These are phyloP conservation scores for Trichophyton mentagrophytes DNA, from an alignment of 2,329 filamentous ascomycete species.

Conservation along the genomic window DNA sequence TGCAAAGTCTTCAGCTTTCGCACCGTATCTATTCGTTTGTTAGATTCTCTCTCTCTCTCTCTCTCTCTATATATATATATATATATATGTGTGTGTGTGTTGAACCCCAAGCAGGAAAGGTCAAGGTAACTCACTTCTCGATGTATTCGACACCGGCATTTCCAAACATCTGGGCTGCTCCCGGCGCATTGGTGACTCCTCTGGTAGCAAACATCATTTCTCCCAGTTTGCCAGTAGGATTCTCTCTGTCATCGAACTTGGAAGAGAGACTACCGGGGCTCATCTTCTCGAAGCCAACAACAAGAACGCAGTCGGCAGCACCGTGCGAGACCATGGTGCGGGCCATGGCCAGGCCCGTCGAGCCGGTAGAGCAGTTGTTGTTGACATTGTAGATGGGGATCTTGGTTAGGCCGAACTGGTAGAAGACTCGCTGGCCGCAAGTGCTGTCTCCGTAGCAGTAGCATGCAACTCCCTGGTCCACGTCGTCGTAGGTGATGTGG, in stretches of 20 bases:
- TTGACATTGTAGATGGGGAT: conserved; percentile 98
- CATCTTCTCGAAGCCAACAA: conserved; percentile 98
- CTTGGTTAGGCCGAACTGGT: conserved; percentile 94
- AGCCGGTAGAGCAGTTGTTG: conserved; percentile 97
- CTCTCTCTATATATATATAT: too few relatives aligned
- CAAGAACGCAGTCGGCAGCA: conserved; percentile 73
- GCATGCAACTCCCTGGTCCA: conserved; percentile 90
- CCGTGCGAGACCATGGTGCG: conserved; percentile 67
- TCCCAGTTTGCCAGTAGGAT: conserved; percentile 58
- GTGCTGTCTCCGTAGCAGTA: conserved; percentile 96
- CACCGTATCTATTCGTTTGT: conserved; percentile 55
- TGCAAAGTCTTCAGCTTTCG: conserved; percentile 72
- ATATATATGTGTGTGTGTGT: too few relatives aligned
- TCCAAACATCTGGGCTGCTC: conserved; percentile 86
- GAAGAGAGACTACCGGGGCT: conserved; percentile 73
- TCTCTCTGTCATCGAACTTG: conserved; percentile 74
- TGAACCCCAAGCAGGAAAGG: not conserved
- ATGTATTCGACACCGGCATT: conserved; percentile 92
- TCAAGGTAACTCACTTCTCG: conserved; percentile 54
- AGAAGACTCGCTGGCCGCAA: conserved; percentile 91
- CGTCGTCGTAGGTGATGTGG: conserved; percentile 90
- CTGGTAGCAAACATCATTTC: conserved; percentile 74
- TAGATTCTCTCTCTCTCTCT: not conserved
- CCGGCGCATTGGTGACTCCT: conserved; percentile 68
- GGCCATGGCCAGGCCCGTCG: conserved; percentile 74